Percentiles rank a stretch among this genome's conserved stretches.
phyloP scores from a whole-genome alignment of 1,284 basidiomycete species.

The Rhodotorula sp. region DNA sequence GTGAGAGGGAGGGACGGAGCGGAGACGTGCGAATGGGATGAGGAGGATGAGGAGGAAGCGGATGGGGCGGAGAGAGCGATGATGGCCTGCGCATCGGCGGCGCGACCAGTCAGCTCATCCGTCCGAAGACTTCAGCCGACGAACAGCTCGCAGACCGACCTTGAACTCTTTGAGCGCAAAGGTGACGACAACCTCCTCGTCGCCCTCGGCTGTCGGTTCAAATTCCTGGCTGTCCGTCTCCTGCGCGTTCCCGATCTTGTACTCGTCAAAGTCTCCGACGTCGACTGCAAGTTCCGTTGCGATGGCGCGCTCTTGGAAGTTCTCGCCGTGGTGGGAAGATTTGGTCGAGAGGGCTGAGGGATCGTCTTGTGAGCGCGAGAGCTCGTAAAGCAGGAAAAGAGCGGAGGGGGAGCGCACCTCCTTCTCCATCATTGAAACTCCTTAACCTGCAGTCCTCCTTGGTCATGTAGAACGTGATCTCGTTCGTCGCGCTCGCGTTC shows the following conservation, averaged over 20 bases:
- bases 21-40: no score
- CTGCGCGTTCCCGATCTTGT: constrained; percentile 14
- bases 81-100: constrained; percentile 22
- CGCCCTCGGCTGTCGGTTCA: not conserved
- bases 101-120: no score
- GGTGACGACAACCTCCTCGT: constrained; percentile 16
- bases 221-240: not conserved
- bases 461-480: constrained; percentile 37
- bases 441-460: constrained; percentile 21
- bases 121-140: no score
- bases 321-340: constrained; percentile 5
- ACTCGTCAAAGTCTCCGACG: constrained; percentile 34
- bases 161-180: constrained; percentile 39
- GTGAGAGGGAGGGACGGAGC: constrained; percentile 4
- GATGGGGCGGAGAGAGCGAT: constrained; percentile 31
- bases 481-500: constrained; percentile 20
- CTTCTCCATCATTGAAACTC: constrained; percentile 26
- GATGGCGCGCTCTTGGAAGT: constrained; percentile 19
- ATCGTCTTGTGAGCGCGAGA: not conserved
- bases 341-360: not conserved
- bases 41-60: not conserved
- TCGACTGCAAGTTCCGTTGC: constrained; percentile 33
- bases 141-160: not conserved
- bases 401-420: not conserved
- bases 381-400: not conserved